These are phyloP conservation scores for Thalassiosira ordinaria DNA, from an alignment of 352 stramenopile species.

Conservation along the genomic window DNA sequence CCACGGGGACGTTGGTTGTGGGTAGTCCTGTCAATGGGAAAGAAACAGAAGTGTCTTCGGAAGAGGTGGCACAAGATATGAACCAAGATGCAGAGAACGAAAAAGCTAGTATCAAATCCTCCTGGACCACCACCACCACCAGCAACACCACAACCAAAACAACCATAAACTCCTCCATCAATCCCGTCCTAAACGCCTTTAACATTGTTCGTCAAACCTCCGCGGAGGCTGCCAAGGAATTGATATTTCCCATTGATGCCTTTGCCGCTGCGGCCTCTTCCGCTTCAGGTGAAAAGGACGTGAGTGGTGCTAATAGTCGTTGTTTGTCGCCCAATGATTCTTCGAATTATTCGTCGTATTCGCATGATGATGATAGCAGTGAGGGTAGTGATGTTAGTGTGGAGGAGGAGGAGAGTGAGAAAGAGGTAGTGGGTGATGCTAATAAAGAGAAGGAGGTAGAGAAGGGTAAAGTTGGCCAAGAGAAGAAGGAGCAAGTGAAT, in stretches of 20 bases:
- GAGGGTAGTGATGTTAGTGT: not conserved
- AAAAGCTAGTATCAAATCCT: not conserved
- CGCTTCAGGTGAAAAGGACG: constrained; percentile 5
- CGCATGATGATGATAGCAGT: not conserved
- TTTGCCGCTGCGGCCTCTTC: constrained; percentile 1
- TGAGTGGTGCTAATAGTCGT: not conserved
- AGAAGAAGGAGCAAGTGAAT: no score
- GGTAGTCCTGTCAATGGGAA: constrained; percentile 6
- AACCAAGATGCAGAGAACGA: not conserved
- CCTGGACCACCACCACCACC: not conserved
- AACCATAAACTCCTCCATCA: not conserved
- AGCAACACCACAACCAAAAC: not conserved
- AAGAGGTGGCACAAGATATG: constrained; percentile 2
- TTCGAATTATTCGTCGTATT: not conserved
- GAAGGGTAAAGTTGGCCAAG: not conserved
- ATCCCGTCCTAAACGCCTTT: constrained; percentile 23
- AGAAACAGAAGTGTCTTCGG: not conserved
- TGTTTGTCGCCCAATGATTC: not conserved
- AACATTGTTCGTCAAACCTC: constrained; percentile 22
- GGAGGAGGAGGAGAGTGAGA: not conserved
- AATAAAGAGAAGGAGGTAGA: not conserved
- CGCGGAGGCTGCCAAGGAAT: constrained; percentile 34
- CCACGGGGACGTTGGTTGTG: constrained; percentile 17
- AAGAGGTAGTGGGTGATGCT: not conserved
- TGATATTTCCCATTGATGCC: constrained; percentile 38